Evolutionary conservation across 2,329 filamentous ascomycete genomes (phyloP), one percentile per base, ranked within the genome.

Genomic region (Monosporascus sp.): DNA sequence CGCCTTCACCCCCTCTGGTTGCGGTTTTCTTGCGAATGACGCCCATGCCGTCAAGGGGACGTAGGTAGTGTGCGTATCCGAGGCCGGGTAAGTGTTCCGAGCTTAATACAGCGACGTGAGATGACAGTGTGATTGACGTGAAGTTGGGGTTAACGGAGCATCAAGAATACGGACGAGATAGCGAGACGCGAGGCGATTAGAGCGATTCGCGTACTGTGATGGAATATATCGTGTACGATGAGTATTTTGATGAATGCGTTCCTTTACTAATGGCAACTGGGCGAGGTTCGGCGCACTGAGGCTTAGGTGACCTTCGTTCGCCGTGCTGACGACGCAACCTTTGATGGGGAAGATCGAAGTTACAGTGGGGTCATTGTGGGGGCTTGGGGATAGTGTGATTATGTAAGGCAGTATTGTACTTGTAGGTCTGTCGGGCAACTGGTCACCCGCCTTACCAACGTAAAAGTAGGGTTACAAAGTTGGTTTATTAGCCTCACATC

Each of bases 1-100:
- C 90, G 48, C 89, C 91, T 69, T 97, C 91, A 50, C 88, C 91
- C 58, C 90, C 90, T 67, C 90, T 82, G 52, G 87, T 86, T 61
- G 88, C 89, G 56, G 90, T 94, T 77, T 97, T 97, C 80, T 97
- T 97, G 69, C 92, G 88, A 70, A 97, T 96, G 66, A 96, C 88
- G 64, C 91, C 92, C 93, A 97, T 97, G 49, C 63, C 59, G 64
- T 56, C 64, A 62, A 40, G 45, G 37, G 37, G 46, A 52, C 51
- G 50, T 50, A 52, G 52, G 47, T 47, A 48, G 50, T 40, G 38
- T 48, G 50, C 27, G 52, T 55, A 59, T 54, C 49, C 55, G 52
- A 57, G 22, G 40, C 24, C 40, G 20, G 40, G 17, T 20, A 19
- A 16, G 1, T 14, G 40, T 20, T 14, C 19, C 17, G 19, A 20